Evolutionary conservation across 306 rosid genomes (phyloP).

Genomic region (Nissolia schottii): DNA sequence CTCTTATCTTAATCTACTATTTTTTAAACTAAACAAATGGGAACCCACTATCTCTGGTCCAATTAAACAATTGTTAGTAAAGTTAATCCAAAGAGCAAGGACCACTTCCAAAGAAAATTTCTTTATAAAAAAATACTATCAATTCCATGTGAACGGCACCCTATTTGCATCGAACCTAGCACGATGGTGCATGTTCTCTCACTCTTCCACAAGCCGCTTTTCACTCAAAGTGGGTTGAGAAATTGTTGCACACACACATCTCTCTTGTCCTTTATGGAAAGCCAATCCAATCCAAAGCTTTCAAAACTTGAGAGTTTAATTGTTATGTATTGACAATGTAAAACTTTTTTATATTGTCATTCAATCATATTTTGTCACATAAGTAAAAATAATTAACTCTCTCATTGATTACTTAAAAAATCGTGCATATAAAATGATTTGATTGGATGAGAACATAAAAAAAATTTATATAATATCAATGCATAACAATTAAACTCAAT

Average conservation of each 20-base stretch:
- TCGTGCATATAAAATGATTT: too few relatives aligned
- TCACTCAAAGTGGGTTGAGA: conserved; percentile 62
- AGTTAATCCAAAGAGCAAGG: conserved; percentile 57
- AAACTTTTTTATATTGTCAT: too few relatives aligned
- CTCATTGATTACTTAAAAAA: too few relatives aligned
- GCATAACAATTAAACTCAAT: too few relatives aligned
- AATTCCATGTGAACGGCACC: conserved; percentile 80
- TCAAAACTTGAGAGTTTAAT: conserved; percentile 25
- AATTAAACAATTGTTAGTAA: conserved; percentile 37
- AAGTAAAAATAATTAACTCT: too few relatives aligned
- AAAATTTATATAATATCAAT: too few relatives aligned
- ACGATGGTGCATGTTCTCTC: conserved; percentile 78
- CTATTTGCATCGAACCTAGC: conserved; percentile 64
- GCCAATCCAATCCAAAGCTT: conserved; percentile 58
- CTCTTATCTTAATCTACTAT: conserved; percentile 52
- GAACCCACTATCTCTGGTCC: conserved; percentile 42
- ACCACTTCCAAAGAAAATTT: conserved; percentile 40
- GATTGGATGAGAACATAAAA: too few relatives aligned
- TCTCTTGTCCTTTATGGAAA: conserved; percentile 62
- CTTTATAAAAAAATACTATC: not conserved
- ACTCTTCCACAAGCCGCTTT: conserved; percentile 61
- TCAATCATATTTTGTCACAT: too few relatives aligned
- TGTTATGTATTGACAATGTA: too few relatives aligned
- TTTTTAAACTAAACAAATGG: conserved; percentile 41
- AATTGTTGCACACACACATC: conserved; percentile 62